Base-by-base conservation (phyloP, 2,329 filamentous ascomycete species). In the Coniochaeta hoffmannii region DNA sequence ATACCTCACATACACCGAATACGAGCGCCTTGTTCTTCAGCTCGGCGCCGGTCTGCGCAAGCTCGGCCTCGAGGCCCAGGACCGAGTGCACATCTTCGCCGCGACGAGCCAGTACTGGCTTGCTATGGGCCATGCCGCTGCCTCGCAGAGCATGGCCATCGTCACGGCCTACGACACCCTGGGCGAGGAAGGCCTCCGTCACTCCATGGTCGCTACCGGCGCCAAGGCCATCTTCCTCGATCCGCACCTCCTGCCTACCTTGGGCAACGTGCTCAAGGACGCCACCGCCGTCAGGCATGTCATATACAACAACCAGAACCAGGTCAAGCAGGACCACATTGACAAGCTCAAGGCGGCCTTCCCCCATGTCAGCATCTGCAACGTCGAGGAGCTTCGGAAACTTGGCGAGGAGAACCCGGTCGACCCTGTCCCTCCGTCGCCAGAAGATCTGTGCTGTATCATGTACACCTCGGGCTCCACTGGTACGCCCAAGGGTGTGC, bases 111-210 rank as follows among this genome's bases (percentile, higher is more conserved):
- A 73, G 46, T 71, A 80, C 67, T 81, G 78, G 78, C 66, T 81
- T 19, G 69, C 73, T 60, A 71, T 72, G 63, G 76, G 77, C 19
- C 78, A 81, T 65, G 77, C 71, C 53, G 75, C 77, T 53, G 73
- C 81, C 50, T 89, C 89, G 17, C 90, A 95, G 72, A 90, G 87
- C 38, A 82, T 94, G 73, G 83, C 89, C 57, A 88, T 91, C 62
- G 88, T 92, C 56, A 93, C 88, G n/a, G 87, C 88, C 44, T 91
- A 91, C 71, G 88, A 90, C 70, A 90, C 88, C 7, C 81, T 91
- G 17, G 88, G 88, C 50, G 86, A 90, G 69, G 85, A 89, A 63
- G 88, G 88, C 44, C 73, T 91, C 60, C 82, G 81, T 69, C 87
- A 90, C 72, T 90, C 87, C 3, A 79, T 91, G 69, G 77, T 83